Evolutionary conservation across 2,329 filamentous ascomycete species (phyloP), one percentile per base, ranked within the genome.

Genomic region (Colletotrichum sp.): DNA sequence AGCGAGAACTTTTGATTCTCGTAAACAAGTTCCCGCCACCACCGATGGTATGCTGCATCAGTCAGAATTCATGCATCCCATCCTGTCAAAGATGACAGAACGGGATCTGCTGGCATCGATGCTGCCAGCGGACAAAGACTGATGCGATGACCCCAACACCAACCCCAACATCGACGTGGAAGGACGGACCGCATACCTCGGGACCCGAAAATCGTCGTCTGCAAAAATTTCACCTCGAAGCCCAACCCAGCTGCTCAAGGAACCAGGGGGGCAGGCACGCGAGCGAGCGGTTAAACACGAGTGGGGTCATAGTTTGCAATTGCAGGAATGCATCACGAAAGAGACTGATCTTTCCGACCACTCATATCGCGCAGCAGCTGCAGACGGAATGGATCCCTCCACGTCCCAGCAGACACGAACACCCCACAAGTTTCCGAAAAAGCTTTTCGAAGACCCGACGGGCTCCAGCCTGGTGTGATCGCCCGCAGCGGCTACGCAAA

Each of bases 331-430:
- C 43, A 48, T 48, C 43, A 48, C 43, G 43, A 48, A 48, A 48
- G 43, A 52, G 43, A 52, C 43, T 52, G 43, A 52, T 52, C 43
- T 52, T 39, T 15, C 57, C 72, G 70, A 59, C 73, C 59, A 68
- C 60, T 75, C 57, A 69, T 15, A 64, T 68, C 64, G 43, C 73
- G 30, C 67, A 60, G 63, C 59, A 76, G 24, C 65, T 52, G 43
- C 43, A 52, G 43, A n/a, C 43, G 43, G 43, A 52, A 52, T 74
- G 59, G 70, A 60, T 18, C 67, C 59, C 60, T 28, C 61, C 26
- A 18, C 24, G 34, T 60, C 60, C 64, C 64, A 67, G 57, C 59
- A 55, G 74, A 60, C 70, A 65, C 57, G 70, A 75, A 55, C 59
- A 32, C 70, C 64, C 59, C 70, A 67, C 64, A 39, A 52, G 55